Percentiles rank a stretch among this genome's conserved stretches.
Conservation (phyloP, 2,329 filamentous ascomycete species). For the Fusarium pininemorale region DNA sequence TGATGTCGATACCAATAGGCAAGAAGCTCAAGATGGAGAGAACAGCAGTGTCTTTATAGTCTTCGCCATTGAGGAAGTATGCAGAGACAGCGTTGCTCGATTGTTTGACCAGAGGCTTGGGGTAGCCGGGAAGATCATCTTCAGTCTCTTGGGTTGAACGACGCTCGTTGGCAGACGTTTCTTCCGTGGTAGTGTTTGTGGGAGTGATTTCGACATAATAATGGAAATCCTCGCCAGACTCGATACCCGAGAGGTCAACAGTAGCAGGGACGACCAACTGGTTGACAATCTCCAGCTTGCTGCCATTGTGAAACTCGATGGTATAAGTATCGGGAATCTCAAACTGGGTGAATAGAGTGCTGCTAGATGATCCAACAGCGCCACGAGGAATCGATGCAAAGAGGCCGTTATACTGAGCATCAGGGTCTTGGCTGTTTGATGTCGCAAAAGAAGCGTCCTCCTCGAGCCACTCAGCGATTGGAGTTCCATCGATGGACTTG, state of each 20-base stretch:
- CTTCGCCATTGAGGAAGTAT: constrained; percentile 34
- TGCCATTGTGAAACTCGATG: constrained; percentile 37
- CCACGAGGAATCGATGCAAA: constrained; percentile 26
- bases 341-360: constrained; percentile 18
- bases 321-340: constrained; percentile 40
- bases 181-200: constrained; percentile 5
- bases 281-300: constrained; percentile 15
- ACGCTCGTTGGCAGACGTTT: constrained; percentile 8
- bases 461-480: constrained; percentile 36
- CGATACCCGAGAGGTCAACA: constrained; percentile 29
- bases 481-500: constrained; percentile 33
- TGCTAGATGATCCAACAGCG: constrained; percentile 11
- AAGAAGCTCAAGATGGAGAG: constrained; percentile 38
- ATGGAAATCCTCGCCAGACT: constrained; percentile 37
- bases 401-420: constrained; percentile 38
- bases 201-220: constrained; percentile 28
- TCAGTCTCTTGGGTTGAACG: background rate
- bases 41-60: constrained; percentile 35
- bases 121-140: constrained; percentile 12
- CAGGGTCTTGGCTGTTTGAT: constrained; percentile 34
- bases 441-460: constrained; percentile 28
- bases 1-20: constrained; percentile 20
- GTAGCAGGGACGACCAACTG: constrained; percentile 18
- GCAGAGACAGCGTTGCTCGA: constrained; percentile 15
- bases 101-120: constrained; percentile 29